Evolutionary conservation across 352 stramenopile species (phyloP), one percentile per base, ranked within the genome.

Genomic region (Globisporangium parvum): DNA sequence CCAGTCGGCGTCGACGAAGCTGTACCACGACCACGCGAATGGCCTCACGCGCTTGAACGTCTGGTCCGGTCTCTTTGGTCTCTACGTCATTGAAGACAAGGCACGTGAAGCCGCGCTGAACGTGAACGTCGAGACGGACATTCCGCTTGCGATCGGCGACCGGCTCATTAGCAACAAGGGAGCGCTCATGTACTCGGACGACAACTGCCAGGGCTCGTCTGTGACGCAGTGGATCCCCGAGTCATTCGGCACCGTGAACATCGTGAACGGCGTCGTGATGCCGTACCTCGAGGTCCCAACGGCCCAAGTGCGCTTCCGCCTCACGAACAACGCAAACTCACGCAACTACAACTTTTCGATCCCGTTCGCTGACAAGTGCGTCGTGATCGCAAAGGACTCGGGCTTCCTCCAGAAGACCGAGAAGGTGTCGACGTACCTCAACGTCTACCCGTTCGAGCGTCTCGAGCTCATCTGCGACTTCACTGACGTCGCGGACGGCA

Each of bases 341-440:
- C 75, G 80, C 42, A 67, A 88, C 65, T 90, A 90, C 71, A 90
- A 90, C 59, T 69, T 90, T 24, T 78, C 73, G 11, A 69, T 90
- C 17, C 77, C 80, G 11, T 90, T 90, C 60, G 67, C 71, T 0
- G 58, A 69, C 59, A 76, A 83, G 63, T 87, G 80, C 57, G 62
- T 66, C n/a, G 24, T 80, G 4, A 83, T 90, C 47, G 77, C 73
- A 11, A 82, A 63, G n/a, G 80, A 90, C 60, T 80, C 71, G 31
- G 80, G 80, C 20, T 88, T 80, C 48, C 75, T 90, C 3, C 53
- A 80, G 31, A 63, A 62, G 11, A 51, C 71, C 4, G 51, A 69
- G 53, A 54, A 51, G n/a, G 47, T 71, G 24, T 37, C 33, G 3
- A 18, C 35, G 35, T 70, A 67, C 31, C 21, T 85, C 23, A 69